Conservation (phyloP, 2,329 filamentous ascomycete species). For the Alternaria metachromatica region DNA sequence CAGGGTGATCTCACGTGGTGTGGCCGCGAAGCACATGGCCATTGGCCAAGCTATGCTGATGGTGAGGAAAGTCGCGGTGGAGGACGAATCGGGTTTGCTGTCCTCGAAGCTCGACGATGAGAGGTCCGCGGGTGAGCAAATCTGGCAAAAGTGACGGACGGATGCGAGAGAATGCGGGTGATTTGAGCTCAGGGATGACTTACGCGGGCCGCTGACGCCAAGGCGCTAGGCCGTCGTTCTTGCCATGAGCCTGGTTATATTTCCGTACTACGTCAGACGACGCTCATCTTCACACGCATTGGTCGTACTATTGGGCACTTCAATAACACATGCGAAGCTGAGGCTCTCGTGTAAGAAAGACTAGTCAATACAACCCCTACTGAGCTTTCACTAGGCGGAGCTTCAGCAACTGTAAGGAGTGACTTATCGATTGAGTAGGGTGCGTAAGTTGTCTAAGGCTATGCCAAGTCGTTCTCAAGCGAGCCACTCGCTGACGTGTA, state of each 20-base stretch:
- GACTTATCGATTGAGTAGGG: slow-evolving; percentile 4
- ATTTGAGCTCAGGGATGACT: neutral
- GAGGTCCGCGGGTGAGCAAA: neutral
- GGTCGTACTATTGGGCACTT: too few relatives aligned
- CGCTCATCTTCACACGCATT: neutral
- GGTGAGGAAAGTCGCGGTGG: neutral
- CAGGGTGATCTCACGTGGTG: slow-evolving; percentile 1
- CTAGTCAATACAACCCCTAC: neutral
- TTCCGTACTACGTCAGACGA: neutral
- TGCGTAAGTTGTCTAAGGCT: neutral
- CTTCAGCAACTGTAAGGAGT: neutral
- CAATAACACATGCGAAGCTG: neutral
- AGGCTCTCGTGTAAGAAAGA: neutral
- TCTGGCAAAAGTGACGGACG: neutral
- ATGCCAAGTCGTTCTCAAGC: neutral
- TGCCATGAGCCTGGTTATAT: neutral
- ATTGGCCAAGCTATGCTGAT: neutral
- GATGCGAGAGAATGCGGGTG: neutral
- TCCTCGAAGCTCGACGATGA: neutral
- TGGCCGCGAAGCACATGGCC: neutral
- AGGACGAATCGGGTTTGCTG: neutral
- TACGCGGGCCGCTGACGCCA: slow-evolving; percentile 1
- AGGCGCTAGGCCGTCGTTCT: neutral
- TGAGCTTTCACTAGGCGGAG: neutral
- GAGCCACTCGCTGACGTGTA: neutral